Conservation (phyloP, 257 asterid species). For the Solanum paucissectum region DNA sequence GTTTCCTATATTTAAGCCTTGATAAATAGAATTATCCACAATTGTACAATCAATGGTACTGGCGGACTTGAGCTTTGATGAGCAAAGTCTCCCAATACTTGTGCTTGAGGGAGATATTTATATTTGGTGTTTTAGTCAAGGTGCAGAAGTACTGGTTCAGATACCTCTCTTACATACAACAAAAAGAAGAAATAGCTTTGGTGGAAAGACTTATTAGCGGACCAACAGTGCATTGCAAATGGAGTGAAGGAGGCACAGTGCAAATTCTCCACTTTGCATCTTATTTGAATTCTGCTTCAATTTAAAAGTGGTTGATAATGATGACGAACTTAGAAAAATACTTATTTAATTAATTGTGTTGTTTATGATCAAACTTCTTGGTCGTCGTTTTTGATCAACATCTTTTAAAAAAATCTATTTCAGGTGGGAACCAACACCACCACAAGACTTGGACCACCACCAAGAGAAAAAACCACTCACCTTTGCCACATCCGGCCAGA, state of each 20-base stretch:
- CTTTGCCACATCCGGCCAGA: neutral
- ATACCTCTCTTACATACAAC: neutral
- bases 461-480: neutral
- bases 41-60: neutral
- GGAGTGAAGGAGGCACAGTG: neutral
- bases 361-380: neutral
- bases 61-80: neutral
- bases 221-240: neutral
- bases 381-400: too few relatives aligned
- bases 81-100: neutral
- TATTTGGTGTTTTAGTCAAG: neutral
- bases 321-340: neutral
- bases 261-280: neutral
- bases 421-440: neutral
- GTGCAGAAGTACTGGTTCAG: neutral
- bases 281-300: neutral
- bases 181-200: neutral
- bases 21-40: neutral
- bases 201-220: neutral
- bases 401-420: too few relatives aligned
- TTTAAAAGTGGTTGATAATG: neutral
- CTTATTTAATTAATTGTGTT: neutral
- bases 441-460: neutral
- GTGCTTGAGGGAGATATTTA: neutral
- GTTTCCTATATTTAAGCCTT: neutral